Evolutionary conservation across 78 protist genomes (phyloP).

Genomic region (Chrysochromulina tobinii): DNA sequence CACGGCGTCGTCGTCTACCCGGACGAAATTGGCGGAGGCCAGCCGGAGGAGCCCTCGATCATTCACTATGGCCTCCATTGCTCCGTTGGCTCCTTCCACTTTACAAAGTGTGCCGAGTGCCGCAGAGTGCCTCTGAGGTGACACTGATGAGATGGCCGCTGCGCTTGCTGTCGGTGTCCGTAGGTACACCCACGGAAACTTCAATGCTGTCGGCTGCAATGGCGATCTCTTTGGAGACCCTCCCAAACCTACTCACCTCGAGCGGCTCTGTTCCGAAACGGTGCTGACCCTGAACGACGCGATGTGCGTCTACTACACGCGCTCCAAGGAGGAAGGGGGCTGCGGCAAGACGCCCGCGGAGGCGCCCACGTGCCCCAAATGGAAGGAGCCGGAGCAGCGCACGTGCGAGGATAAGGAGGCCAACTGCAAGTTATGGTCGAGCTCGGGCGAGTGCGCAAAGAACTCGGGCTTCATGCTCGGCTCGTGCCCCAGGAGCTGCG

Average conservation of each 20-base stretch:
- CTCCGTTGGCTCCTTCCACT: background rate
- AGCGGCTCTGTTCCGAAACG: conserved; percentile 6
- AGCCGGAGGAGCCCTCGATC: background rate
- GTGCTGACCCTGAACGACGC: conserved; percentile 6
- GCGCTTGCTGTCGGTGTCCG: too few relatives aligned
- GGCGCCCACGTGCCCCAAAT: background rate
- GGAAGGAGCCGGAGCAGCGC: background rate
- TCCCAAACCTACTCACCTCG: background rate
- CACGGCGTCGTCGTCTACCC: conserved; percentile 6
- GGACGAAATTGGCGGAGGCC: background rate
- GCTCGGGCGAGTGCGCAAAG: background rate
- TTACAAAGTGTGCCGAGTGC: background rate
- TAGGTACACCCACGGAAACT: background rate
- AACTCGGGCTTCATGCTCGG: background rate
- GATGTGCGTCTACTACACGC: conserved; percentile 14
- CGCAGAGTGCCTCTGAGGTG: too few relatives aligned
- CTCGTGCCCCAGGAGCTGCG: background rate
- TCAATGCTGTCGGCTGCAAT: background rate
- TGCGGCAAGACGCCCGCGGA: background rate
- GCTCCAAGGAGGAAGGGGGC: background rate
- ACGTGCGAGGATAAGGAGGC: too few relatives aligned
- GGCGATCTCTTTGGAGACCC: background rate
- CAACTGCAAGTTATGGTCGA: too few relatives aligned
- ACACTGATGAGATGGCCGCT: too few relatives aligned
- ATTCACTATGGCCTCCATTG: conserved; percentile 17